Conservation (phyloP, 2,329 filamentous ascomycete species). For the Metarhizium anisopliae region DNA sequence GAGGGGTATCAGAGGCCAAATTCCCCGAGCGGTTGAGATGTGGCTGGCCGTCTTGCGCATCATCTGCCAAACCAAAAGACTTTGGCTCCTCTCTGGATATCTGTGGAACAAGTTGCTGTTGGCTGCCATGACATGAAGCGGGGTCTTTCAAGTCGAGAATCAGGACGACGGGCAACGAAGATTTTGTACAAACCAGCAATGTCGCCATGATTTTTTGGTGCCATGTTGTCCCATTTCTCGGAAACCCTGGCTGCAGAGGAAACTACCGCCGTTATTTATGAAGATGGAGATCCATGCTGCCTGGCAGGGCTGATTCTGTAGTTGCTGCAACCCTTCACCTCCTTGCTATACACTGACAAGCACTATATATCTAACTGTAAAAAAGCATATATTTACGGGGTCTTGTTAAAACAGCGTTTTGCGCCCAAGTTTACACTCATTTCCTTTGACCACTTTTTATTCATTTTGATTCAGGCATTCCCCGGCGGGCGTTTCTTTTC, state of each 20-base stretch:
- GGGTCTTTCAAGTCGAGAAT: not conserved
- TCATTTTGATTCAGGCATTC: not conserved
- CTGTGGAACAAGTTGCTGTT: not conserved
- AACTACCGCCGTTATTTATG: constrained; percentile 2
- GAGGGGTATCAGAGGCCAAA: not conserved
- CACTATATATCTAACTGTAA: not conserved
- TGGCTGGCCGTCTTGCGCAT: constrained; percentile 1
- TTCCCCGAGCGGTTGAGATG: not conserved
- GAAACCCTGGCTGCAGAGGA: not conserved
- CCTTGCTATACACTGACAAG: not conserved
- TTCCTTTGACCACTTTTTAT: not conserved
- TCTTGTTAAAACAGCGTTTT: not conserved
- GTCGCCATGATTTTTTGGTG: not conserved
- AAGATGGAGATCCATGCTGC: not conserved
- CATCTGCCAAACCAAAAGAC: not conserved
- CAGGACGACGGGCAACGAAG: not conserved
- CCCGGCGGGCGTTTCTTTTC: not conserved
- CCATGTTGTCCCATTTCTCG: not conserved
- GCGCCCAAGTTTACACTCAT: not conserved
- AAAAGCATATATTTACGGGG: not conserved
- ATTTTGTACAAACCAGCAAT: not conserved
- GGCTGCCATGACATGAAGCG: not conserved
- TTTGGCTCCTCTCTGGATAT: not conserved
- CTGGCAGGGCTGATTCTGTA: not conserved
- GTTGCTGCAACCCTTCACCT: not conserved